Evolutionary conservation across 2,329 filamentous ascomycete genomes (phyloP).

Genomic region (Pseudogymnoascus sp.): DNA sequence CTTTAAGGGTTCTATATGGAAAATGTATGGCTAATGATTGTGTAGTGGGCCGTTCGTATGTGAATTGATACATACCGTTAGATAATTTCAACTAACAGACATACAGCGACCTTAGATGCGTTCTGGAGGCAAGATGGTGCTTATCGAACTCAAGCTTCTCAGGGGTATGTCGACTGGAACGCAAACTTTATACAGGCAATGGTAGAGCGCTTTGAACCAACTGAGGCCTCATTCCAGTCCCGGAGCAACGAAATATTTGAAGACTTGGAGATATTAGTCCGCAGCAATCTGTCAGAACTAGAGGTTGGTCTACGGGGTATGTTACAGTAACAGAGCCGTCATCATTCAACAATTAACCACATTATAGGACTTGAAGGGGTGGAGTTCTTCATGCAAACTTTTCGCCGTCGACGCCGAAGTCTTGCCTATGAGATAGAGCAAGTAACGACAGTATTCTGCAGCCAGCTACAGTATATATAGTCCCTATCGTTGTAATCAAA

Average conservation of each 20-base stretch:
- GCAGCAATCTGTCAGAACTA: background rate
- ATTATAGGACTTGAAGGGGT: slow-evolving; percentile 10
- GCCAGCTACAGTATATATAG: slow-evolving; percentile 13
- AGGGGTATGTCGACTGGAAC: slow-evolving; percentile 12
- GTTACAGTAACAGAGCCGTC: background rate
- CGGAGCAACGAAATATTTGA: slow-evolving; percentile 11
- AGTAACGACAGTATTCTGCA: slow-evolving; percentile 7
- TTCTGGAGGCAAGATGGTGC: slow-evolving; percentile 15
- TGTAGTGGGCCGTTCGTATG: background rate
- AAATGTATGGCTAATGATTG: background rate
- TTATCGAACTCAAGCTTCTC: slow-evolving; percentile 2
- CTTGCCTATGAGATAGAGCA: slow-evolving; percentile 13
- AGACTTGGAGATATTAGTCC: background rate
- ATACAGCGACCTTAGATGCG: slow-evolving; percentile 13
- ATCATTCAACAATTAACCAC: background rate
- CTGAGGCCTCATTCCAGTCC: slow-evolving; percentile 7
- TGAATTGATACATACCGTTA: background rate
- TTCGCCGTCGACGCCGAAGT: slow-evolving; percentile 10
- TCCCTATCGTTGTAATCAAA: background rate
- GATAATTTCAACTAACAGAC: background rate
- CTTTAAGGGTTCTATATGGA: background rate
- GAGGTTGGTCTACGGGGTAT: background rate
- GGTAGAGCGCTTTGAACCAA: slow-evolving; percentile 12
- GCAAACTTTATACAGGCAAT: slow-evolving; percentile 14
- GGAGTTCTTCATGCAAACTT: slow-evolving; percentile 13